Evolutionary conservation across 768 basidiomycete species (phyloP).

Genomic region (Leccinum barrowsii): DNA sequence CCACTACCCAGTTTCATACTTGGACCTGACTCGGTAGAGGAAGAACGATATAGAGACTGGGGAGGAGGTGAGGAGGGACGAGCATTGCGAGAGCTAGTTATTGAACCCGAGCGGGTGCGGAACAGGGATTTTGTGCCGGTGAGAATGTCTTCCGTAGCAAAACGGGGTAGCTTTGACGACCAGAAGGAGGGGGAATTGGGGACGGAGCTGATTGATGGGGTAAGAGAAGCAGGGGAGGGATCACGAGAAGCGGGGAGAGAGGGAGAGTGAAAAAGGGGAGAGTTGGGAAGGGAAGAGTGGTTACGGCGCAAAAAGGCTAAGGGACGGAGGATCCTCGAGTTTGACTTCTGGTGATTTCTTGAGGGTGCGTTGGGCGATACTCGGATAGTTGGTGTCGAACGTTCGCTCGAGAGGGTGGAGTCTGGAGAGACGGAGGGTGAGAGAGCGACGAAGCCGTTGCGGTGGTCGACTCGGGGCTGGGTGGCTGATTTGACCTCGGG

Average conservation of each 20-base stretch:
- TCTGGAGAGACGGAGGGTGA: conserved; percentile 21
- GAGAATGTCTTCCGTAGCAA: conserved; percentile 31
- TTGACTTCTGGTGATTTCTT: conserved; percentile 5
- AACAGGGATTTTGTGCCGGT: conserved; percentile 31
- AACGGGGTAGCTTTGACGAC: conserved; percentile 10
- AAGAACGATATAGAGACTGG: conserved; percentile 15
- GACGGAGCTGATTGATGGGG: conserved; percentile 9
- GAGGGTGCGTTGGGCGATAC: not conserved
- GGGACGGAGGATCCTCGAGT: conserved; percentile 20
- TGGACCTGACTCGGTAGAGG: conserved; percentile 18
- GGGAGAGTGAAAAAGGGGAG: conserved; percentile 6
- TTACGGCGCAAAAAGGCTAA: conserved; percentile 20
- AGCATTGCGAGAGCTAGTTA: not conserved
- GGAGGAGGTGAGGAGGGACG: conserved; percentile 17
- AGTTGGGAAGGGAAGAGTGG: conserved; percentile 9
- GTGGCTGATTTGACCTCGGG: conserved; percentile 9
- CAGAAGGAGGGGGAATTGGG: conserved; percentile 14
- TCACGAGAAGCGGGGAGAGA: conserved; percentile 13
- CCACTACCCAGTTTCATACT: not conserved
- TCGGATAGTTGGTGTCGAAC: conserved; percentile 23
- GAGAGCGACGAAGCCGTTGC: conserved; percentile 7
- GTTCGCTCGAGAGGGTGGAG: conserved; percentile 17
- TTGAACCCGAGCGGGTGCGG: conserved; percentile 22
- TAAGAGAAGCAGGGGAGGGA: conserved; percentile 15
- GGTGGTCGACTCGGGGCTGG: conserved; percentile 1